Evolutionary conservation across 1,139 yeast species (phyloP), one percentile per base, ranked within the genome.

Genomic region (Pichia cactophila): DNA sequence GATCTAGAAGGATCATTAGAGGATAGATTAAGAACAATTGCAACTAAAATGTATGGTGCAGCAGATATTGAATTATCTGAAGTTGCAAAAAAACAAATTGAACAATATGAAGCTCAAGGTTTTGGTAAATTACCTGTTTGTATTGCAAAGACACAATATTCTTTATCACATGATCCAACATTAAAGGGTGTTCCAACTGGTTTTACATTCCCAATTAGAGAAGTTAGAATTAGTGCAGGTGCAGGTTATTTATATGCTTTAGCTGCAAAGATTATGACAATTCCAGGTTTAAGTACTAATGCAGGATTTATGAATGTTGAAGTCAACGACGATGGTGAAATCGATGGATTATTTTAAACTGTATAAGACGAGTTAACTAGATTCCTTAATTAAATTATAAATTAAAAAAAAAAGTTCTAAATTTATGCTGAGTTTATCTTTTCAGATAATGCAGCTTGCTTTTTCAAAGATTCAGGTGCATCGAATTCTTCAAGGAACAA

Each of bases 231-330:
- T 54, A 81, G 87, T 47, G 83, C 86, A 51, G 92, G 94, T 67
- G 92, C 92, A 46, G 92, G 92, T 5, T 85, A 85, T 65, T 72
- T 85, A 64, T 85, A 84, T 62, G 94, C 92, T 1, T 72, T 85
- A 58, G 90, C 92, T 26, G 90, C 87, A 46, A 88, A 85, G 65
- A 85, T 85, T 57, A 84, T 81, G 80, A 85, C 94, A 33, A 85
- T 85, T 61, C 94, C 94, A 41, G 92, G 94, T 50, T 74, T 85
- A 61, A 84, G 92, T 52, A 84, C 92, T 12, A 85, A 83, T 65
- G 84, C 87, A 52, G 92, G 92, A 38, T 85, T 81, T 69, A 84
- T 85, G 90, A 83, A 84, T 59, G 90, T 85, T 48, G 92, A 85
- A 67, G 86, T 85, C 41, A 77, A 81, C 63, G 87, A 83, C 40